phyloP scores from a whole-genome alignment of 768 basidiomycete genomes.

The Postia placenta region DNA sequence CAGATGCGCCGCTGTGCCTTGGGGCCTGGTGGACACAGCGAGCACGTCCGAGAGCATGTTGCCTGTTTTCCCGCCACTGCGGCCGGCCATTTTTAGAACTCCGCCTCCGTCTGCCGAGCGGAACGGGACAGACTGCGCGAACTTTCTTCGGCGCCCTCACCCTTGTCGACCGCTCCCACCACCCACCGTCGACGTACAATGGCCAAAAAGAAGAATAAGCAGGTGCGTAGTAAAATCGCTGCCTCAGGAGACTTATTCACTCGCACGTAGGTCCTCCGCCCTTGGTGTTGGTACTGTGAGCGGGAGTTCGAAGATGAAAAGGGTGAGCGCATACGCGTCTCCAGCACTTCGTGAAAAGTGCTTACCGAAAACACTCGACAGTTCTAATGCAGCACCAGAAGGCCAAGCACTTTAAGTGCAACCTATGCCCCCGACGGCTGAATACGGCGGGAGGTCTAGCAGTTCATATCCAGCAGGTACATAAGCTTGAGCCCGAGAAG shows the following conservation, averaged over 20 bases:
- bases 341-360: not conserved
- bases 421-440: conserved; percentile 88
- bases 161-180: not conserved
- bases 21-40: not conserved
- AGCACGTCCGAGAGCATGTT: not conserved
- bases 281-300: conserved; percentile 99
- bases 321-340: conserved; percentile 42
- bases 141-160: not conserved
- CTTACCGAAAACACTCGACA: conserved; percentile 24
- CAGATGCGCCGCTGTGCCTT: not conserved
- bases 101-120: not conserved
- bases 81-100: not conserved
- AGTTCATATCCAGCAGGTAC: conserved; percentile 97
- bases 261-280: conserved; percentile 59
- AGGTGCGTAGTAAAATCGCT: conserved; percentile 27
- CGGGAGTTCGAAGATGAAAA: conserved; percentile 99
- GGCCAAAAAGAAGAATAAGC: conserved; percentile 54
- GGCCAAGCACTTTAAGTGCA: conserved; percentile 98
- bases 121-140: not conserved
- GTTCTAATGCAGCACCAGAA: conserved; percentile 99
- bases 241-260: conserved; percentile 6
- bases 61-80: not conserved
- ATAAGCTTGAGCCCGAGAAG: conserved; percentile 95
- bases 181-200: conserved; percentile 19
- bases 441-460: conserved; percentile 98